Percentiles rank a stretch among this genome's conserved stretches.
phyloP scores from a whole-genome alignment of 2,329 filamentous ascomycete genomes.

The Metarhizium album region DNA sequence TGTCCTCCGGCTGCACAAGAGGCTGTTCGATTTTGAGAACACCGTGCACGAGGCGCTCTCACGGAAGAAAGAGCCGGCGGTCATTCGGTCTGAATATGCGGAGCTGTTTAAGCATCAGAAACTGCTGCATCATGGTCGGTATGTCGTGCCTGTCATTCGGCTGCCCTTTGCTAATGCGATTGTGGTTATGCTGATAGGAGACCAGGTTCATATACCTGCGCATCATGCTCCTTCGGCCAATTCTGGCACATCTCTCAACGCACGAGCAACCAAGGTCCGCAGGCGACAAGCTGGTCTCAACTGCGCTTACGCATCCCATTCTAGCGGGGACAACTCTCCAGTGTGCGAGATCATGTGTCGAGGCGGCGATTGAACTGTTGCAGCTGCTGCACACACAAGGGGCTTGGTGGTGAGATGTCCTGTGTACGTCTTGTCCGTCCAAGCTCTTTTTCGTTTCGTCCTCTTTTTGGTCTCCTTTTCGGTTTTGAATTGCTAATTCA shows the following conservation, averaged over 20 bases:
- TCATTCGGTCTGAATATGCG: not conserved
- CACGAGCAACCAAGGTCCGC: slow-evolving; percentile 1
- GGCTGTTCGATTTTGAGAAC: slow-evolving; percentile 5
- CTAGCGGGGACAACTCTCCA: slow-evolving; percentile 7
- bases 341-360: slow-evolving; percentile 21
- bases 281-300: slow-evolving; percentile 1
- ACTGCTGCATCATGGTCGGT: slow-evolving; percentile 3
- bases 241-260: slow-evolving; percentile 15
- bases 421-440: slow-evolving; percentile 19
- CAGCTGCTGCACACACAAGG: slow-evolving; percentile 19
- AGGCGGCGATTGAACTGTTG: slow-evolving; percentile 19
- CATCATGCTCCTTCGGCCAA: slow-evolving; percentile 10
- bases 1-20: slow-evolving; percentile 6
- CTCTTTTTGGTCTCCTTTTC: no score
- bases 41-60: slow-evolving; percentile 3
- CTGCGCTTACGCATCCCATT: not conserved
- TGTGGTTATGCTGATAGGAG: not conserved
- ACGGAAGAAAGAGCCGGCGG: not conserved
- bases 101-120: not conserved
- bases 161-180: no score
- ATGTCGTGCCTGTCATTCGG: not conserved
- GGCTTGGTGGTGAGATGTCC: slow-evolving; percentile 28
- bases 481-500: not conserved
- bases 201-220: slow-evolving; percentile 6
- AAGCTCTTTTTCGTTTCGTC: no score